These are phyloP conservation scores for Ophiobolus disseminans DNA, from an alignment of 2,329 filamentous ascomycete genomes.

Conservation along the genomic window DNA sequence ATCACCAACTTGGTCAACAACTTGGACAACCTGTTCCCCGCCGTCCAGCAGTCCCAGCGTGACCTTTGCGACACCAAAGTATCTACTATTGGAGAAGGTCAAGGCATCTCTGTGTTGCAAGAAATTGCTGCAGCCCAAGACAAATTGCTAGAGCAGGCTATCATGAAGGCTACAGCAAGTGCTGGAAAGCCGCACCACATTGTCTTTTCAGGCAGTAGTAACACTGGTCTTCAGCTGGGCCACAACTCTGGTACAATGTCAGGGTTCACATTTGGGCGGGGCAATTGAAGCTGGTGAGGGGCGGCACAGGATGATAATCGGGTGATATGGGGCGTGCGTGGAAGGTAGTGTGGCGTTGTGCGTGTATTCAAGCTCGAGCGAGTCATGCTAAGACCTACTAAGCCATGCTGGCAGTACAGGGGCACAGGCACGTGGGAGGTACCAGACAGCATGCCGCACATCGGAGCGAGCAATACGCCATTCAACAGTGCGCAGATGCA, in stretches of 20 bases:
- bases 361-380: no score
- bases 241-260: slow-evolving; percentile 18
- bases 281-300: slow-evolving; percentile 1
- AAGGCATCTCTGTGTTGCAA: slow-evolving; percentile 11
- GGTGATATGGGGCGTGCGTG: no score
- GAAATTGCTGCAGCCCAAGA: slow-evolving; percentile 15
- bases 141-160: slow-evolving; percentile 10
- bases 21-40: neutral
- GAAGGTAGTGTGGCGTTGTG: no score
- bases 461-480: no score
- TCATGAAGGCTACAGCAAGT: slow-evolving; percentile 5
- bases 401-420: no score
- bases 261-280: slow-evolving; percentile 12
- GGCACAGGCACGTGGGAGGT: no score
- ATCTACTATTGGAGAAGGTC: neutral
- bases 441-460: no score
- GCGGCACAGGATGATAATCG: no score
- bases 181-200: slow-evolving; percentile 7
- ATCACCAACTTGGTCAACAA: slow-evolving; percentile 32
- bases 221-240: slow-evolving; percentile 11
- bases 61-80: neutral
- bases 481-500: no score
- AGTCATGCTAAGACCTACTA: no score
- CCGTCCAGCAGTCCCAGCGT: neutral
- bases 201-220: slow-evolving; percentile 11